phyloP scores from a whole-genome alignment of 306 rosid genomes.

The Vigna radiata region DNA sequence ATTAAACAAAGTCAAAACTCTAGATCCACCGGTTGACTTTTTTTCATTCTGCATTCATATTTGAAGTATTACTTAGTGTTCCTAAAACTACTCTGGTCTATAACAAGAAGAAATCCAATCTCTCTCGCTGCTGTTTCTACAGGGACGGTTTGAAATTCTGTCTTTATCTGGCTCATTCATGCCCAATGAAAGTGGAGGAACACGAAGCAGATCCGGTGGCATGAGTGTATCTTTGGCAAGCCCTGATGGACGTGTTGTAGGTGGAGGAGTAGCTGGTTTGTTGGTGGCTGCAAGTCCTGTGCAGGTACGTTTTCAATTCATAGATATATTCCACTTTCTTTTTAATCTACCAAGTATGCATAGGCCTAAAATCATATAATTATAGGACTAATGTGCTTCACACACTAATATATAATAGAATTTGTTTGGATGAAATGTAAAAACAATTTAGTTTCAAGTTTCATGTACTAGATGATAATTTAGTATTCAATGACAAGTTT shows the following conservation, averaged over 20 bases:
- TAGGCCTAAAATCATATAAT: constrained; percentile 11
- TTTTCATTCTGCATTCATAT: constrained; percentile 23
- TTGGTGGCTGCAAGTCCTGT: constrained; percentile 95
- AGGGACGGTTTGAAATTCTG: constrained; percentile 95
- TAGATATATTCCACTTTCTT: not conserved
- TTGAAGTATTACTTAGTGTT: not conserved
- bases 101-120: constrained; percentile 15
- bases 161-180: constrained; percentile 91
- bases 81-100: no score
- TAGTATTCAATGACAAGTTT: constrained; percentile 11
- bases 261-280: constrained; percentile 95
- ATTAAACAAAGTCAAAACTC: constrained; percentile 3
- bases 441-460: not conserved
- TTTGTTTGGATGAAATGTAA: not conserved
- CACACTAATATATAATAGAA: not conserved
- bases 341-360: not conserved
- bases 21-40: constrained; percentile 12
- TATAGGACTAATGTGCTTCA: not conserved
- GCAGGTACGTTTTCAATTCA: constrained; percentile 57
- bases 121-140: constrained; percentile 40
- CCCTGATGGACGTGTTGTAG: constrained; percentile 96
- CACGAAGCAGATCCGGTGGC: constrained; percentile 95
- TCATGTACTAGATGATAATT: constrained; percentile 19
- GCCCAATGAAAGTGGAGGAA: constrained; percentile 87
- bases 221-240: constrained; percentile 93